Conservation (phyloP, 2,329 filamentous ascomycete genomes). For the Aspergillus amoenus region DNA sequence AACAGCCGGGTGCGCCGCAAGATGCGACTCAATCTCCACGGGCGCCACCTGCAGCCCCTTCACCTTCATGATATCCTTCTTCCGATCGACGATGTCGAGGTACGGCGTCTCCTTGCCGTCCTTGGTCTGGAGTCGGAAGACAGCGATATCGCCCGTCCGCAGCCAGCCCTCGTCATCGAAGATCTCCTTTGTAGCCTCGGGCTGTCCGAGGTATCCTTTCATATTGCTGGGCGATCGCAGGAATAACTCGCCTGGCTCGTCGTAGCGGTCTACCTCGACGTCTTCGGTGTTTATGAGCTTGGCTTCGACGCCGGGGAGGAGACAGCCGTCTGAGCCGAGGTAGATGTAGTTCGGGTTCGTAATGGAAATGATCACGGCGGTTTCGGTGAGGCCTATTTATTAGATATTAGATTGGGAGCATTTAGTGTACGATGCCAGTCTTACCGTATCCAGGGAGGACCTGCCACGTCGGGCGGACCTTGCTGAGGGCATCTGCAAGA, state of each 20-base stretch:
- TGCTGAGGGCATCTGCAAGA: background rate
- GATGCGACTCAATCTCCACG: conserved; percentile 61
- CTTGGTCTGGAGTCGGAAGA: conserved; percentile 32
- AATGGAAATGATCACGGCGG: conserved; percentile 2
- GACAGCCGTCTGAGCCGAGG: background rate
- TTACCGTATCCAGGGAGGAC: background rate
- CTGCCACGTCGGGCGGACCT: background rate
- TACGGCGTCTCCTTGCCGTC: background rate
- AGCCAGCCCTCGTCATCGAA: conserved; percentile 61
- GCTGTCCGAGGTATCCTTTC: conserved; percentile 70
- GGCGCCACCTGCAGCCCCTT: conserved; percentile 53
- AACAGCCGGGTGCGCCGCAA: conserved; percentile 57
- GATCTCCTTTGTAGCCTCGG: conserved; percentile 66
- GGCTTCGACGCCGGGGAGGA: background rate
- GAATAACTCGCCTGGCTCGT: conserved; percentile 4
- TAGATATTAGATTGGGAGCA: background rate
- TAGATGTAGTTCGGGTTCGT: conserved; percentile 1
- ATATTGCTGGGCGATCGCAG: conserved; percentile 5
- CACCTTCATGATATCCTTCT: conserved; percentile 70
- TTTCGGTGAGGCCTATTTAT: conserved; percentile 3
- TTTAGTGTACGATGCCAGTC: background rate
- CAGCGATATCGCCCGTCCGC: conserved; percentile 67
- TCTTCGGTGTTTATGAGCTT: conserved; percentile 3
- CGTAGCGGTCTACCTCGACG: background rate
- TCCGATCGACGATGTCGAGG: conserved; percentile 55